These are phyloP conservation scores for Houttuynia cordata DNA, from an alignment of 164 flowering plant genomes.

Conservation along the genomic window DNA sequence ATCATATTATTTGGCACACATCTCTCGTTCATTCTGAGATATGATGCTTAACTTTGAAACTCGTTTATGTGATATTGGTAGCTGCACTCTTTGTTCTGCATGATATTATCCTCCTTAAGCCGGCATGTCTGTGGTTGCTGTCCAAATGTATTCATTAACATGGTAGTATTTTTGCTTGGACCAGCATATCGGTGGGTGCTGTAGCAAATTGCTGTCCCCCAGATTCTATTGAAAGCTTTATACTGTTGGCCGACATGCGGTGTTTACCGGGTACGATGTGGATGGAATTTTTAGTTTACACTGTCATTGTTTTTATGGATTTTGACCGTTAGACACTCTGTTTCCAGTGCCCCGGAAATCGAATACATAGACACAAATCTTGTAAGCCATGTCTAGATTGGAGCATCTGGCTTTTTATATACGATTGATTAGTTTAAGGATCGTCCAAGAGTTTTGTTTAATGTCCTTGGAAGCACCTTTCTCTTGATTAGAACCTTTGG, in stretches of 20 bases:
- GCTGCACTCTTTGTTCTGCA: not conserved
- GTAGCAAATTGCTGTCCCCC: slow-evolving; percentile 68
- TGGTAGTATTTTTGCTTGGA: slow-evolving; percentile 19
- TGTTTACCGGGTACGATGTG: slow-evolving; percentile 75
- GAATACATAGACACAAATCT: no score
- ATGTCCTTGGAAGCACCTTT: no score
- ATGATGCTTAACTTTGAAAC: no score
- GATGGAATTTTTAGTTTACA: not conserved
- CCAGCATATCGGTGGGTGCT: slow-evolving; percentile 70
- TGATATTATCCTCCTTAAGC: not conserved
- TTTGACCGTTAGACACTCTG: not conserved
- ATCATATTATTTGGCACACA: not conserved
- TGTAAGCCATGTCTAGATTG: no score
- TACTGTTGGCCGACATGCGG: slow-evolving; percentile 89
- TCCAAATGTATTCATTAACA: no score
- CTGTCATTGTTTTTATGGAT: not conserved
- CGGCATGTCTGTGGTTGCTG: not conserved
- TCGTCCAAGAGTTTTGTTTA: no score
- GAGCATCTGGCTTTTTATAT: no score
- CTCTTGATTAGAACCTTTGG: no score
- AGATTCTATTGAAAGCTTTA: slow-evolving; percentile 29
- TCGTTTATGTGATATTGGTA: not conserved
- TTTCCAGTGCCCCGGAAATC: not conserved
- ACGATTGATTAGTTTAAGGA: no score
- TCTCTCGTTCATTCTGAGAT: not conserved